Percentiles rank a stretch among this genome's conserved stretches.
These are phyloP conservation scores for Linnemannia schmuckeri DNA, from an alignment of 192 early-diverging fungal species.

Conservation along the genomic window DNA sequence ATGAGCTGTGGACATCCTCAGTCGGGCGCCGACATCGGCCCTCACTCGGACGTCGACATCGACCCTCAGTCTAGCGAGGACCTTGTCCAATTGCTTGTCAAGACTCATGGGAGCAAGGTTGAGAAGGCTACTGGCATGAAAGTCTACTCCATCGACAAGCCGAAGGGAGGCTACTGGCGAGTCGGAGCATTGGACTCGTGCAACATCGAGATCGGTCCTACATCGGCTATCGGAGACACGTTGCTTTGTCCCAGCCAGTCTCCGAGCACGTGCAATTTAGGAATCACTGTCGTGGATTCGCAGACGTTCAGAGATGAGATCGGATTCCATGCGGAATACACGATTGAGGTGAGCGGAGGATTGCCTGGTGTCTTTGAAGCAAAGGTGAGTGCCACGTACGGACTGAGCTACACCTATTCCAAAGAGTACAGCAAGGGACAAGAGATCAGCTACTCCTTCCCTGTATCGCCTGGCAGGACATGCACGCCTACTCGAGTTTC, in stretches of 20 bases:
- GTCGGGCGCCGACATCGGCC: too few relatives aligned
- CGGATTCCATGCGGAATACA: neutral
- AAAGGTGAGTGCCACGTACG: neutral
- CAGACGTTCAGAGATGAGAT: conserved; percentile 9
- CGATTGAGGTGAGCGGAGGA: conserved; percentile 1
- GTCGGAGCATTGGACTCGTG: neutral
- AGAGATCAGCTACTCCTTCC: neutral
- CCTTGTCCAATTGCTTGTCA: neutral
- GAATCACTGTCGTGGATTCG: neutral
- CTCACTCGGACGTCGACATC: too few relatives aligned
- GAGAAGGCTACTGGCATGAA: neutral
- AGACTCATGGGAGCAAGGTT: neutral
- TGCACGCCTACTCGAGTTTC: neutral
- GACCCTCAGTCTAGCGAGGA: neutral
- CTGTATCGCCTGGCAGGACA: neutral
- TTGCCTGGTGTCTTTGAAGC: neutral
- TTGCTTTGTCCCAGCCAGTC: neutral
- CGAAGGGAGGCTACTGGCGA: neutral
- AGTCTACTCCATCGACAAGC: neutral
- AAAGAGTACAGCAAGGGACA: neutral
- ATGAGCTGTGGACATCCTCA: too few relatives aligned
- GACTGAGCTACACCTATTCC: conserved; percentile 8
- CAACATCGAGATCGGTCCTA: neutral
- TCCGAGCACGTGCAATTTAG: neutral
- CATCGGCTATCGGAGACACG: neutral